phyloP scores from a whole-genome alignment of 2,329 filamentous ascomycete genomes.

The Phyllosticta citribraziliensis region DNA sequence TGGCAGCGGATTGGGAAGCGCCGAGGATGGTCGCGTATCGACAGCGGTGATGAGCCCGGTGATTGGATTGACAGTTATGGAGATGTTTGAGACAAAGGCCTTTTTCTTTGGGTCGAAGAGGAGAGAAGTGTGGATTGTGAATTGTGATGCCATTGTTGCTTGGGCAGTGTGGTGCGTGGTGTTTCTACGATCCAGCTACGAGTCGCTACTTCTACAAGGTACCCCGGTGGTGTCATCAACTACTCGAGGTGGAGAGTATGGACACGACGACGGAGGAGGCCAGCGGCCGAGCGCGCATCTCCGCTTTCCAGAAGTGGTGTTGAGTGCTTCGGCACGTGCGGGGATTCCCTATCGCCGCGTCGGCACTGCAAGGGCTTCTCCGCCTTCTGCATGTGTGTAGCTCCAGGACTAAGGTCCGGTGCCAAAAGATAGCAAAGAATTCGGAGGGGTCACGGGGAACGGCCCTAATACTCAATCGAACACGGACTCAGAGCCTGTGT shows the following conservation, averaged over 20 bases:
- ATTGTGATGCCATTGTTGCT: not conserved
- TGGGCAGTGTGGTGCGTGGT: not conserved
- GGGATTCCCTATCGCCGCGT: too few species aligned
- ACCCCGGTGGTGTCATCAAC: not conserved
- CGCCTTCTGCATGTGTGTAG: too few species aligned
- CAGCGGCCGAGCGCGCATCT: not conserved
- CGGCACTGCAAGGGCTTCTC: too few species aligned
- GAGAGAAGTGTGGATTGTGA: slow-evolving; percentile 35
- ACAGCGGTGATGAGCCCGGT: slow-evolving; percentile 34
- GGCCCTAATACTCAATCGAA: too few species aligned
- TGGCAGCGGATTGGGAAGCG: slow-evolving; percentile 16
- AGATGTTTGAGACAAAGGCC: slow-evolving; percentile 31
- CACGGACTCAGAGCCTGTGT: too few species aligned
- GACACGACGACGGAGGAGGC: too few species aligned
- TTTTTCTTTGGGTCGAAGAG: slow-evolving; percentile 40
- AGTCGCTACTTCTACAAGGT: not conserved
- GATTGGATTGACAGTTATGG: slow-evolving; percentile 31
- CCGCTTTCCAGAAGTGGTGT: not conserved
- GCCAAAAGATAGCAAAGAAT: too few species aligned
- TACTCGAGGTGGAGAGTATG: not conserved
- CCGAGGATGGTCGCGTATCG: slow-evolving; percentile 18
- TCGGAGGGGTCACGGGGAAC: too few species aligned
- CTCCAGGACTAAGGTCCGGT: too few species aligned
- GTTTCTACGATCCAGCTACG: not conserved
- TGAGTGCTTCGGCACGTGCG: too few species aligned